Percentiles rank a stretch among this genome's conserved stretches.
Conservation (phyloP, 352 stramenopile genomes). For the Phytophthora foliorum region DNA sequence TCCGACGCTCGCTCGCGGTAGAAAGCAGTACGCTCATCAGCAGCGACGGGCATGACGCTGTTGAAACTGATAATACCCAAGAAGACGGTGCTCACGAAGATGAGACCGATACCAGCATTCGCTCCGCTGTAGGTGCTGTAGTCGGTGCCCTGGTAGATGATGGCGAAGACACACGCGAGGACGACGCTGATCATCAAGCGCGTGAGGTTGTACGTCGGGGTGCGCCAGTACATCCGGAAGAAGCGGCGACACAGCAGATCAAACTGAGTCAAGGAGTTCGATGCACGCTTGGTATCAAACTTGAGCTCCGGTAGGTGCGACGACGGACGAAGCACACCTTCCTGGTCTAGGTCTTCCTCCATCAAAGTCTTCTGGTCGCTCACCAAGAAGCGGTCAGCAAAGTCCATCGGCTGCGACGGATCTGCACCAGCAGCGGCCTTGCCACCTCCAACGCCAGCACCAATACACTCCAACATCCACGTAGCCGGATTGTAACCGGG, state of each 20-base stretch:
- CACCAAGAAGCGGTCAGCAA: constrained; percentile 40
- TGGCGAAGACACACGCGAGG: constrained; percentile 79
- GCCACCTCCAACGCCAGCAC: constrained; percentile 47
- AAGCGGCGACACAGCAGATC: constrained; percentile 54
- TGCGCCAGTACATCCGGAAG: constrained; percentile 70
- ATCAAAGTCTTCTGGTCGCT: constrained; percentile 52
- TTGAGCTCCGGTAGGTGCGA: constrained; percentile 45
- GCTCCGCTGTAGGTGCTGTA: constrained; percentile 51
- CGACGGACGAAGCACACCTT: constrained; percentile 52
- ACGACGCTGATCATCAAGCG: constrained; percentile 75
- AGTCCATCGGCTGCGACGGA: constrained; percentile 26
- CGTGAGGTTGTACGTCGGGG: constrained; percentile 85
- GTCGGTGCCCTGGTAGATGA: constrained; percentile 74
- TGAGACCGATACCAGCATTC: constrained; percentile 63
- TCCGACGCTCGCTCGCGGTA: constrained; percentile 93
- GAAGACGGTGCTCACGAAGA: constrained; percentile 89
- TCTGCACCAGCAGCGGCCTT: constrained; percentile 34
- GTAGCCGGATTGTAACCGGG: constrained; percentile 62
- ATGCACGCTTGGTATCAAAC: constrained; percentile 57
- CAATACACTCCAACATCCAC: constrained; percentile 42
- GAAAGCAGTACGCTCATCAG: constrained; percentile 90
- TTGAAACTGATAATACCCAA: constrained; percentile 83
- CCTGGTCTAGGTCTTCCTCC: constrained; percentile 55
- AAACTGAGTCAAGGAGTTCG: constrained; percentile 35
- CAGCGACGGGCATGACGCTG: constrained; percentile 78